These are phyloP conservation scores for Penicillium subrubescens DNA, from an alignment of 495 filamentous ascomycete genomes.

Conservation along the genomic window DNA sequence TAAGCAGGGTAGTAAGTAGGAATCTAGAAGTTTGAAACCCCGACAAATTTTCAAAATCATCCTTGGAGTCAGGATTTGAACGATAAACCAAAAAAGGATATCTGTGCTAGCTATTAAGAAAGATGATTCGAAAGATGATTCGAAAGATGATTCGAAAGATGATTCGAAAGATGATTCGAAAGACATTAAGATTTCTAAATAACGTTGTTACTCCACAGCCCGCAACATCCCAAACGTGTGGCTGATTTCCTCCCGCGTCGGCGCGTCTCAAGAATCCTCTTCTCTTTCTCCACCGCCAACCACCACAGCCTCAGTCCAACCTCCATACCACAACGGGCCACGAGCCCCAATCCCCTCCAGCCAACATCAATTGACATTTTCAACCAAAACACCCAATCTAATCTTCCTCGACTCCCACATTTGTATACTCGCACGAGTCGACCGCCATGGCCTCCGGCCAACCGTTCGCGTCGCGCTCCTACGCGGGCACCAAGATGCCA, in stretches of 20 bases:
- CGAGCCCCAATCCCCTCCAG: conserved; percentile 12
- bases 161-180: too few relatives aligned
- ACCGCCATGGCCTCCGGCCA: conserved; percentile 38
- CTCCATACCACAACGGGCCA: conserved; percentile 16
- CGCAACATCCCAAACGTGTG: conserved; percentile 2
- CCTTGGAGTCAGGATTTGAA: too few relatives aligned
- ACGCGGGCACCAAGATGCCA: conserved; percentile 50
- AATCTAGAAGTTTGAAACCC: too few relatives aligned
- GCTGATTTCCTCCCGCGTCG: conserved; percentile 27
- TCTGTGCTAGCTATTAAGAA: too few relatives aligned
- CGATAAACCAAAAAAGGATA: too few relatives aligned
- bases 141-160: too few relatives aligned
- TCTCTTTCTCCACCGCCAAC: conserved; percentile 29
- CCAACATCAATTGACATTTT: conserved; percentile 1
- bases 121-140: too few relatives aligned
- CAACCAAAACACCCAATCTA: neutral
- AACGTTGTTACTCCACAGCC: neutral
- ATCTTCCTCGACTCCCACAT: conserved; percentile 3
- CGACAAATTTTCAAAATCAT: too few relatives aligned
- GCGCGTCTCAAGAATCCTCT: conserved; percentile 32
- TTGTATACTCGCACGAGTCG: neutral
- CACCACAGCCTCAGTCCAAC: neutral
- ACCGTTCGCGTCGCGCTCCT: conserved; percentile 54
- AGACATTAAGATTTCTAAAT: too few relatives aligned
- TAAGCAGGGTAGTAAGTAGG: too few relatives aligned